A percentile compares a stretch with the other conserved stretches of the same genome.
phyloP scores from a whole-genome alignment of 306 rosid species.

The Comarum palustre region DNA sequence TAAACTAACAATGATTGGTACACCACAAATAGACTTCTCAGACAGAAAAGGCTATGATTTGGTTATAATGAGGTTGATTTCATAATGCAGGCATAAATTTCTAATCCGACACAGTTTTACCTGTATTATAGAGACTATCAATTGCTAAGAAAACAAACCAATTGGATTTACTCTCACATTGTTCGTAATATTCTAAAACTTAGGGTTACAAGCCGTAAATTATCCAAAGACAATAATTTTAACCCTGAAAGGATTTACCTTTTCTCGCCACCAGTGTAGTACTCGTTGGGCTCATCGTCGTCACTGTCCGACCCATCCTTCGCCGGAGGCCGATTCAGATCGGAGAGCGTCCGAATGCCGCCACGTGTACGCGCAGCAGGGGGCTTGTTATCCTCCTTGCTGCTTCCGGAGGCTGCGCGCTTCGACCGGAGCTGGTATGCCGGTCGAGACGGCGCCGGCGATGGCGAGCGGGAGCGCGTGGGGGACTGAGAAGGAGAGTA shows the following conservation, averaged over 20 bases:
- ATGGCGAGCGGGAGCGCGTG: conserved; percentile 37
- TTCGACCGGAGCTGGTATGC: conserved; percentile 81
- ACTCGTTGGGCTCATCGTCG: conserved; percentile 72
- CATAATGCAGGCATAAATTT: too few species aligned
- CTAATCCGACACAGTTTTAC: too few species aligned
- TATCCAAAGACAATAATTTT: background rate
- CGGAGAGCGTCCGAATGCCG: conserved; percentile 57
- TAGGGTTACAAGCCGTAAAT: background rate
- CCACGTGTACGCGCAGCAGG: conserved; percentile 42
- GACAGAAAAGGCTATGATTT: background rate
- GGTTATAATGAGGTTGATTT: background rate
- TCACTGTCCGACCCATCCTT: conserved; percentile 49
- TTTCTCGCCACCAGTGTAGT: conserved; percentile 85
- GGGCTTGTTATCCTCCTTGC: conserved; percentile 29
- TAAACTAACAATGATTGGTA: background rate
- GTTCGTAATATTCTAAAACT: background rate
- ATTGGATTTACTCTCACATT: background rate
- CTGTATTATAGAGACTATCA: background rate
- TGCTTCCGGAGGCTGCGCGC: conserved; percentile 32
- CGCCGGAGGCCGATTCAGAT: conserved; percentile 54
- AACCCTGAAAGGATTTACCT: conserved; percentile 40
- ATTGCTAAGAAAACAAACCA: background rate
- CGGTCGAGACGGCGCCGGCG: conserved; percentile 39
- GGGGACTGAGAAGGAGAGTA: conserved; percentile 36
- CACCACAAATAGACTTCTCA: background rate